Evolutionary conservation across 2,329 filamentous ascomycete species (phyloP).

Genomic region (Amauroascus verrucosus): DNA sequence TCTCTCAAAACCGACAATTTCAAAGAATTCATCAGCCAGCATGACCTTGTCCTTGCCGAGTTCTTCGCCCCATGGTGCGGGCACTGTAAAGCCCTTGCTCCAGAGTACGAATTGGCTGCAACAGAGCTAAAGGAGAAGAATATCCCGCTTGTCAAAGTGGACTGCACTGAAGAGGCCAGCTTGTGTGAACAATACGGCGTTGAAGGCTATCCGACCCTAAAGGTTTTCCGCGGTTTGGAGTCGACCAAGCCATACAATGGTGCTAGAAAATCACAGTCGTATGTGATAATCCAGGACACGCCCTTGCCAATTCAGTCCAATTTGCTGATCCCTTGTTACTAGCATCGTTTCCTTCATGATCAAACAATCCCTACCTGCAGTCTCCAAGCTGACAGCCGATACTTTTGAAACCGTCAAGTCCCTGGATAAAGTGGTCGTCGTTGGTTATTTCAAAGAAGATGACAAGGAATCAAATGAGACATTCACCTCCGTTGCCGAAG

Average conservation of each 20-base stretch:
- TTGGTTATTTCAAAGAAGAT: slow-evolving; percentile 72
- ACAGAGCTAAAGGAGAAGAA: slow-evolving; percentile 41
- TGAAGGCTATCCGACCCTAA: slow-evolving; percentile 96
- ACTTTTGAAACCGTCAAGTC: slow-evolving; percentile 94
- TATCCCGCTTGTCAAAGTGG: slow-evolving; percentile 44
- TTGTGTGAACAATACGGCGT: slow-evolving; percentile 85
- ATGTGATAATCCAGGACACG: slow-evolving; percentile 23
- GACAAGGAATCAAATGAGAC: slow-evolving; percentile 81
- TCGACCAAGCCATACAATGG: slow-evolving; percentile 75
- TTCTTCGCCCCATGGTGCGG: slow-evolving; percentile 97
- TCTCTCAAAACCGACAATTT: slow-evolving; percentile 81
- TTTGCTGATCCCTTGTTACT: slow-evolving; percentile 19
- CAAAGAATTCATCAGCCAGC: slow-evolving; percentile 69
- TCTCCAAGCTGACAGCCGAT: slow-evolving; percentile 71
- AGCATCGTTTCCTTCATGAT: slow-evolving; percentile 80
- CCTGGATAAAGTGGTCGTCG: slow-evolving; percentile 88
- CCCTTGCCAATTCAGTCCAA: not conserved
- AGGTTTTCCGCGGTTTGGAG: slow-evolving; percentile 90
- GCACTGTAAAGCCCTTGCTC: slow-evolving; percentile 91
- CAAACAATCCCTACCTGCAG: slow-evolving; percentile 91
- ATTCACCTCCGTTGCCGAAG: slow-evolving; percentile 61
- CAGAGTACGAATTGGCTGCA: slow-evolving; percentile 42
- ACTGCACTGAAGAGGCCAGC: slow-evolving; percentile 89
- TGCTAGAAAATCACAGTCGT: slow-evolving; percentile 72
- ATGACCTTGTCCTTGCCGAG: slow-evolving; percentile 86